These are phyloP conservation scores for Nepenthes alata DNA, from an alignment of 179 eudicot species.

Conservation along the genomic window DNA sequence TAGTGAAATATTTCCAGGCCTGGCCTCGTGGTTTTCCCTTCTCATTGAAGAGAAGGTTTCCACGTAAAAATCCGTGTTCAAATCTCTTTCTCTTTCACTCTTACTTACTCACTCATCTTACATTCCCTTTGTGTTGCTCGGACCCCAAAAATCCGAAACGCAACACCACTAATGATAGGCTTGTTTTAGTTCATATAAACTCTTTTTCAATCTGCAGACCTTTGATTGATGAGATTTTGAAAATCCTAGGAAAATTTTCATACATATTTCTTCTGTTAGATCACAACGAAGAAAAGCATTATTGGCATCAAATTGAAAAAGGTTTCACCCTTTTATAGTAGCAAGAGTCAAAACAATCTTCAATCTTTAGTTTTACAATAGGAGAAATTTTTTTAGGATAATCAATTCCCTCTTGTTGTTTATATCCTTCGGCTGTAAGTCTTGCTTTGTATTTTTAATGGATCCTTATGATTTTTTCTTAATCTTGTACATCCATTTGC, in stretches of 20 bases:
- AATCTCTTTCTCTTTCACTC: too few relatives aligned
- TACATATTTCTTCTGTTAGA: constrained; percentile 1
- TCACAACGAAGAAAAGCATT: constrained; percentile 6
- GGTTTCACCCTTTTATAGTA: not conserved
- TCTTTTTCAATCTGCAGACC: not conserved
- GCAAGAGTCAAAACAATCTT: constrained; percentile 1
- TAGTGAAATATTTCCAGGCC: too few relatives aligned
- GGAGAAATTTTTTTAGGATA: constrained; percentile 5
- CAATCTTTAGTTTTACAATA: not conserved
- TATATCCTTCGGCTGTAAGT: not conserved
- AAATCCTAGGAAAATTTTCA: constrained; percentile 1
- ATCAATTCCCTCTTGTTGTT: not conserved
- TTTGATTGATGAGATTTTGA: not conserved
- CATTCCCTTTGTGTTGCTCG: too few relatives aligned
- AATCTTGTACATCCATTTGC: constrained; percentile 2
- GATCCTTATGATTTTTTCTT: not conserved
- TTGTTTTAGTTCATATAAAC: not conserved
- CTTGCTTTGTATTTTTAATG: constrained; percentile 8
- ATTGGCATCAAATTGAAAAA: not conserved
- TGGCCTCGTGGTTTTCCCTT: too few relatives aligned
- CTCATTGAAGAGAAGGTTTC: too few relatives aligned
- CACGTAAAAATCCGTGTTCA: too few relatives aligned
- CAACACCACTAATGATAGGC: constrained; percentile 1
- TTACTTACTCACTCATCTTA: too few relatives aligned
- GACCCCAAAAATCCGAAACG: too few relatives aligned